These are phyloP conservation scores for Protea cynaroides DNA, from an alignment of 164 flowering plant species.

Conservation along the genomic window DNA sequence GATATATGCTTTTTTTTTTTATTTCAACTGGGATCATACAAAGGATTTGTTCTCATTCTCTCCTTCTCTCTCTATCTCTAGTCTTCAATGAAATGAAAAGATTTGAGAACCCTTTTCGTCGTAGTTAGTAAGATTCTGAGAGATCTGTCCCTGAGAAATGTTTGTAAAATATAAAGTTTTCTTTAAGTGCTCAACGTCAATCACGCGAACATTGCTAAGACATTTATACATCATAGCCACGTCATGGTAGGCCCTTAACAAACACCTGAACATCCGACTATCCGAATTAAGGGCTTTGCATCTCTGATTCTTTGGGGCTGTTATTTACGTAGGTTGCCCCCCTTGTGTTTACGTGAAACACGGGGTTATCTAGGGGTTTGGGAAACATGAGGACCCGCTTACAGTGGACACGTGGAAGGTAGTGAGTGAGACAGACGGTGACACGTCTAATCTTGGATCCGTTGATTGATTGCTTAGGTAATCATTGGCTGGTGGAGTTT, in stretches of 20 bases:
- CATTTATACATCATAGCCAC: conserved; percentile 32
- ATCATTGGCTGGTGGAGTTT: background rate
- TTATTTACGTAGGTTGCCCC: no score
- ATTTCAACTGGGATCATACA: conserved; percentile 20
- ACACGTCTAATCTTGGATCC: background rate
- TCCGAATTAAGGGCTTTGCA: no score
- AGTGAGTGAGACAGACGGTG: background rate
- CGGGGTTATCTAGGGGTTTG: conserved; percentile 17
- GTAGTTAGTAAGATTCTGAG: conserved; percentile 68
- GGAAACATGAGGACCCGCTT: conserved; percentile 19
- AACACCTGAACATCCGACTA: conserved; percentile 34
- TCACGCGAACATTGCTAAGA: conserved; percentile 52
- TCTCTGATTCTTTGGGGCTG: no score
- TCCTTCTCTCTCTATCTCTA: background rate
- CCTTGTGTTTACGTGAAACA: no score
- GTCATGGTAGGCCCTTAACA: conserved; percentile 37
- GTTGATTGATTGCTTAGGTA: conserved; percentile 5
- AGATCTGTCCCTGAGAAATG: conserved; percentile 34
- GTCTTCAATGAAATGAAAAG: conserved; percentile 1
- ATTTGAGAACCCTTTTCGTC: conserved; percentile 14
- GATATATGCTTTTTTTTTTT: conserved; percentile 11
- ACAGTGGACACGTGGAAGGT: conserved; percentile 26
- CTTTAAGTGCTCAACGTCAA: conserved; percentile 58
- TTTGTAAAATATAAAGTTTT: no score
- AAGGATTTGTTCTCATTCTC: conserved; percentile 6